A percentile compares a stretch with the other conserved stretches of the same genome.
Conservation (phyloP, 305 asterid genomes). For the Fraxinus paxiana region DNA sequence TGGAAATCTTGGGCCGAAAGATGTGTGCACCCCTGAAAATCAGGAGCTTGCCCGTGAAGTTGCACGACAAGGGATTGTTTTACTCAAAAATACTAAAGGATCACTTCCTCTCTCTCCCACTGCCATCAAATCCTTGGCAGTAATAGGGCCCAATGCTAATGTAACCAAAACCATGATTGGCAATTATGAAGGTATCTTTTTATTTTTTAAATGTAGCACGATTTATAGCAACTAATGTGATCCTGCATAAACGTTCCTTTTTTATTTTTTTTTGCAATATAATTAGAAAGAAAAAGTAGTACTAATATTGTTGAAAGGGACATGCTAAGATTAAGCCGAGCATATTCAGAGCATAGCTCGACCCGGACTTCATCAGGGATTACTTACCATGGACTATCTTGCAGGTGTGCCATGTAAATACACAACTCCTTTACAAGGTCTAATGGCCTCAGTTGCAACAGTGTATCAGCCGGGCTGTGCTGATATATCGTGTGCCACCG, state of each 20-base stretch:
- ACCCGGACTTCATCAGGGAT: background rate
- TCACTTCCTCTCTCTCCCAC: constrained; percentile 60
- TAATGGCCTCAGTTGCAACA: constrained; percentile 39
- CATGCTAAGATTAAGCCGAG: background rate
- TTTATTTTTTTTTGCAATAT: background rate
- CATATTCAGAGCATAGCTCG: background rate
- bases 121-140: constrained; percentile 56
- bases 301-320: background rate
- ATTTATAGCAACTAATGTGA: background rate
- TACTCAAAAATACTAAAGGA: constrained; percentile 58
- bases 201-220: background rate
- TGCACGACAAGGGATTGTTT: constrained; percentile 78
- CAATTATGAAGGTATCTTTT: constrained; percentile 54
- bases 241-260: background rate
- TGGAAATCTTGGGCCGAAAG: constrained; percentile 76
- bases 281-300: background rate
- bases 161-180: constrained; percentile 67
- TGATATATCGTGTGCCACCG: constrained; percentile 36
- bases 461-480: constrained; percentile 52
- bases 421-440: constrained; percentile 57
- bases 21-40: constrained; percentile 58
- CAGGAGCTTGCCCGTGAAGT: constrained; percentile 70
- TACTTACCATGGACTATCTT: background rate
- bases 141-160: constrained; percentile 79
- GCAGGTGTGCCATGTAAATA: constrained; percentile 60